Conservation (phyloP, 2,329 filamentous ascomycete species). For the Colletotrichum horii region DNA sequence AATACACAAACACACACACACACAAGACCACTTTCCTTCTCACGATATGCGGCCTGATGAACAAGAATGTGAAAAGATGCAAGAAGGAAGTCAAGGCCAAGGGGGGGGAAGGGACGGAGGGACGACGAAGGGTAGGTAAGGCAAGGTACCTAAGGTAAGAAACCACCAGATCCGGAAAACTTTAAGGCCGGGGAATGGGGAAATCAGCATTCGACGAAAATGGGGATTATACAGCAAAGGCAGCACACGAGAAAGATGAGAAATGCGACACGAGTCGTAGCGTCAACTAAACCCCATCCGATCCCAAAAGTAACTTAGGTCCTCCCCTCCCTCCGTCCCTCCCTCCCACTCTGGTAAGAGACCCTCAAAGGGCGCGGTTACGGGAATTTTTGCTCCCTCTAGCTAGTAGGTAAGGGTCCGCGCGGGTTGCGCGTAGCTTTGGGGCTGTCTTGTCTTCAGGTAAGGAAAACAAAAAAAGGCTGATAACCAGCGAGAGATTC, state of each 20-base stretch:
- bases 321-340: neutral
- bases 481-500: conserved; percentile 10
- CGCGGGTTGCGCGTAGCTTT: neutral
- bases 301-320: neutral
- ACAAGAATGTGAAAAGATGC: neutral
- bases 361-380: neutral
- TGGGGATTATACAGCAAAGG: neutral
- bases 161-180: neutral
- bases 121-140: neutral
- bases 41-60: neutral
- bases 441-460: neutral
- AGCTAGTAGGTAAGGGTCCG: neutral
- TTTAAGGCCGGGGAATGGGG: neutral
- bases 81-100: neutral
- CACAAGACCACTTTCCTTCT: neutral
- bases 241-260: neutral
- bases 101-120: neutral
- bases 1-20: neutral
- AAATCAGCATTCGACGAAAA: neutral
- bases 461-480: neutral
- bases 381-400: neutral
- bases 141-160: neutral
- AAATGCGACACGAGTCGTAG: neutral
- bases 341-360: neutral
- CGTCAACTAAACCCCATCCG: neutral